Evolutionary conservation across 768 basidiomycete species (phyloP).

Genomic region (Lepiota brunneoincarnata): DNA sequence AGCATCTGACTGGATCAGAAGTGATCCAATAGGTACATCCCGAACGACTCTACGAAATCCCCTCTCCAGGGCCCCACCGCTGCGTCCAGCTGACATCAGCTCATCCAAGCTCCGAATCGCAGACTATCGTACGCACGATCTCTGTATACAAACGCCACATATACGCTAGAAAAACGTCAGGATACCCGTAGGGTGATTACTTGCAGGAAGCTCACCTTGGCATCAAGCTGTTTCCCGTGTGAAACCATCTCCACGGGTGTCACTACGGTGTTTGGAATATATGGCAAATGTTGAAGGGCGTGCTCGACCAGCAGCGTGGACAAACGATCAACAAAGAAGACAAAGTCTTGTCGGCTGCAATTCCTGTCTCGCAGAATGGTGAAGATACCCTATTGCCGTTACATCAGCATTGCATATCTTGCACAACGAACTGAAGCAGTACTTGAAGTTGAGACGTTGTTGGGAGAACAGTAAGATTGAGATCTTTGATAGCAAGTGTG

Average conservation of each 20-base stretch:
- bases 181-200: not conserved
- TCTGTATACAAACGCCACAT: slow-evolving; percentile 87
- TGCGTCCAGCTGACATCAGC: slow-evolving; percentile 23
- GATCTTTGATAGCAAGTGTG: slow-evolving; percentile 35
- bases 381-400: slow-evolving; percentile 68
- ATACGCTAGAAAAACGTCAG: slow-evolving; percentile 44
- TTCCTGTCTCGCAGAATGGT: slow-evolving; percentile 76
- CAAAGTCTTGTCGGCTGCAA: slow-evolving; percentile 82
- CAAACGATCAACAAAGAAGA: slow-evolving; percentile 88
- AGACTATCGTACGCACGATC: slow-evolving; percentile 57
- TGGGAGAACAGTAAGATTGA: slow-evolving; percentile 64
- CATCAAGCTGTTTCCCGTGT: slow-evolving; percentile 60
- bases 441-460: slow-evolving; percentile 83
- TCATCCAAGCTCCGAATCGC: not conserved
- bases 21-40: slow-evolving; percentile 82
- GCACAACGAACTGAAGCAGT: slow-evolving; percentile 11
- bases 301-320: slow-evolving; percentile 83
- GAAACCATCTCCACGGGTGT: slow-evolving; percentile 64
- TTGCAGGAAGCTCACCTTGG: slow-evolving; percentile 40
- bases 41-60: slow-evolving; percentile 88
- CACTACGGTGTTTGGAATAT: slow-evolving; percentile 50
- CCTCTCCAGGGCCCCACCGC: slow-evolving; percentile 87
- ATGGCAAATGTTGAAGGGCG: slow-evolving; percentile 82
- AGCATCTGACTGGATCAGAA: slow-evolving; percentile 87
- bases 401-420: not conserved